Base-by-base conservation (phyloP, 108 stramenopile genomes). In the Epipyxis sp. region DNA sequence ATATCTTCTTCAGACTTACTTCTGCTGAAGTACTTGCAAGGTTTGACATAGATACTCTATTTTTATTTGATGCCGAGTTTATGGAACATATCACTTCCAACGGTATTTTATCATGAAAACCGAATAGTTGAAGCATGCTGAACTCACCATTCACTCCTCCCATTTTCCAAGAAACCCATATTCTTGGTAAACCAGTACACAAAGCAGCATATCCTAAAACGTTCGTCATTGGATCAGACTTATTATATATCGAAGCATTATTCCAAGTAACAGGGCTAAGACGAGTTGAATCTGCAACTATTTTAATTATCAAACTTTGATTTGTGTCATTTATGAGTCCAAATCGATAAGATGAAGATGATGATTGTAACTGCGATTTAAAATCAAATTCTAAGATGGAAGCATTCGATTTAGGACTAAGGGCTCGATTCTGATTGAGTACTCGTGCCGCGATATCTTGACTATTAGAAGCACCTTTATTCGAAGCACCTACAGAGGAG, bases 181-280 rank as follows among this genome's bases (percentile, higher is more conserved):
- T 65, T 32, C 34, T 32, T 10, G 61, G 61, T 10, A 65, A 29
- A 13, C 61, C 61, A 6, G 3, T 6, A 6, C 35, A 6, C 3
- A 65, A 32, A 10, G 20, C 61, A 29, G 35, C 35, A 37, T 65
- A 65, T 29, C 61, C 61, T 6, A 65, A 32, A 65, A 65, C 61
- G 25, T 65, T 6, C 3, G 20, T 25, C 34, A 35, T 65, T 16
- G 61, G 61, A 37, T 65, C 61, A 32, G 20, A 6, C 6, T 16
- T 16, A 37, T 32, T 32, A 65, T 65, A 65, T 3, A 65, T 6
- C 3, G 13, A 13, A 10, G 34, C 20, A 32, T 65, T 32, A 13
- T 37, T 37, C 61, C 61, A 65, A 6, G 27, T 37, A 32, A 29
- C 35, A 37, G 61, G 61, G 34, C 10, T 35, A 16, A 35, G 10